Evolutionary conservation across 1,284 basidiomycete genomes (phyloP).

Genomic region (Sporisorium scitamineum): DNA sequence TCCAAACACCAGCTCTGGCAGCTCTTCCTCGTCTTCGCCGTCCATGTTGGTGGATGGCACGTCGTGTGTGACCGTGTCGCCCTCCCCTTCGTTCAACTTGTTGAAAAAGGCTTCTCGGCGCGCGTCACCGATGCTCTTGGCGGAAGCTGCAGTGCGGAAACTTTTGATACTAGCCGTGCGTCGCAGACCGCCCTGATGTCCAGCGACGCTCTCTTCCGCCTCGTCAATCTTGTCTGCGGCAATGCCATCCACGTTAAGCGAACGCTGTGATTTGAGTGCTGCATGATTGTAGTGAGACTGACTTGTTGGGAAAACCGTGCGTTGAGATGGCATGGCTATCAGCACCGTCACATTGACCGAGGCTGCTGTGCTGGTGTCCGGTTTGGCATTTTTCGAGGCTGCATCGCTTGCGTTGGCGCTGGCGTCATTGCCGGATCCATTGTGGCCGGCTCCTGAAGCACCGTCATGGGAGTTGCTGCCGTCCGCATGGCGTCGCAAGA

Average conservation of each 20-base stretch:
- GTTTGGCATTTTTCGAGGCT: constrained; percentile 3
- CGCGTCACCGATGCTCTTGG: constrained; percentile 55
- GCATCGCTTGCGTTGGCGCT: constrained; percentile 8
- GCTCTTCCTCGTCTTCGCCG: constrained; percentile 61
- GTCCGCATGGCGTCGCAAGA: constrained; percentile 35
- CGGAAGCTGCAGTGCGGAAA: constrained; percentile 49
- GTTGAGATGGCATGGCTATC: constrained; percentile 63
- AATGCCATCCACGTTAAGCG: constrained; percentile 24
- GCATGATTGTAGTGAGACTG: constrained; percentile 16
- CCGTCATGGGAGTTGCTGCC: constrained; percentile 14
- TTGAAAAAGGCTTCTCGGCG: constrained; percentile 60
- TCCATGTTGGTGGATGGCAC: constrained; percentile 27
- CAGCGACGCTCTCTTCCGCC: constrained; percentile 40
- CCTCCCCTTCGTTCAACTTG: constrained; percentile 38
- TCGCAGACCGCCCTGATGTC: constrained; percentile 24
- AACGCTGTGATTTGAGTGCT: constrained; percentile 29
- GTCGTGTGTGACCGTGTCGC: constrained; percentile 14
- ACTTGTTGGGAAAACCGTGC: constrained; percentile 53
- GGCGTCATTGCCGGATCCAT: constrained; percentile 9
- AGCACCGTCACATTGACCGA: constrained; percentile 62
- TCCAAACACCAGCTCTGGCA: constrained; percentile 64
- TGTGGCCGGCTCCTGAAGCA: background rate
- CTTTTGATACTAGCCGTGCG: constrained; percentile 57
- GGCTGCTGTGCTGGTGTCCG: constrained; percentile 39
- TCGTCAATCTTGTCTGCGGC: constrained; percentile 45